Percentiles rank a stretch among this genome's conserved stretches.
phyloP scores from a whole-genome alignment of 2,329 filamentous ascomycete genomes.

The Cladosporium sp. region DNA sequence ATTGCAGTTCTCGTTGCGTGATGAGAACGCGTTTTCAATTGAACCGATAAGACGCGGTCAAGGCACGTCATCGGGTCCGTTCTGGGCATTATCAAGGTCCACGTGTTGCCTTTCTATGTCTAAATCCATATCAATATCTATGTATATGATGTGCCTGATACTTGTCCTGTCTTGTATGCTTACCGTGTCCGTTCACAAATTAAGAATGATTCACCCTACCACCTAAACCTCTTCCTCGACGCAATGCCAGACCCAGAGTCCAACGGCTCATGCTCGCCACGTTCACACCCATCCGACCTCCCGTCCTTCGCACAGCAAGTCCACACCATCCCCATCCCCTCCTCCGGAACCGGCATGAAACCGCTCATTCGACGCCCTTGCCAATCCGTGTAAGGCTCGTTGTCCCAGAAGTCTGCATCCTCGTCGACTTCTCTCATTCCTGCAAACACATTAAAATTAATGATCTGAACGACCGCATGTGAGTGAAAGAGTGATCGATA shows the following conservation, averaged over 20 bases:
- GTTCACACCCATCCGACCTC: background rate
- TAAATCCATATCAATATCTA: background rate
- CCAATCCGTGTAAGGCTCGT: background rate
- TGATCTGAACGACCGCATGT: background rate
- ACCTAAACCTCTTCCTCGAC: background rate
- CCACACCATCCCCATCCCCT: background rate
- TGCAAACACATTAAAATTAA: background rate
- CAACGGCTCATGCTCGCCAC: background rate
- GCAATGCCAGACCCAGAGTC: background rate
- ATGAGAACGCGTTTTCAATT: too few species aligned
- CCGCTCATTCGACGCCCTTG: background rate
- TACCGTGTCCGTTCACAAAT: too few species aligned
- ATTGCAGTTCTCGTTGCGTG: too few species aligned
- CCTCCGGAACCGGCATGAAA: background rate
- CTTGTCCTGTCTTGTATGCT: too few species aligned
- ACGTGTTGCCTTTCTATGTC: background rate
- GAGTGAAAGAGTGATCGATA: background rate
- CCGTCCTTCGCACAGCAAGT: background rate
- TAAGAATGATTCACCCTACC: background rate
- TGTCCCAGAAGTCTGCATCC: background rate
- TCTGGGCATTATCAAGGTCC: background rate
- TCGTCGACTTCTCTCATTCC: background rate
- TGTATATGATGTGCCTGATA: background rate
- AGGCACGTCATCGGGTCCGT: background rate
- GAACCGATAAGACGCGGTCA: background rate